Base-by-base conservation (phyloP, 257 asterid species). In the Plectranthus barbatus region DNA sequence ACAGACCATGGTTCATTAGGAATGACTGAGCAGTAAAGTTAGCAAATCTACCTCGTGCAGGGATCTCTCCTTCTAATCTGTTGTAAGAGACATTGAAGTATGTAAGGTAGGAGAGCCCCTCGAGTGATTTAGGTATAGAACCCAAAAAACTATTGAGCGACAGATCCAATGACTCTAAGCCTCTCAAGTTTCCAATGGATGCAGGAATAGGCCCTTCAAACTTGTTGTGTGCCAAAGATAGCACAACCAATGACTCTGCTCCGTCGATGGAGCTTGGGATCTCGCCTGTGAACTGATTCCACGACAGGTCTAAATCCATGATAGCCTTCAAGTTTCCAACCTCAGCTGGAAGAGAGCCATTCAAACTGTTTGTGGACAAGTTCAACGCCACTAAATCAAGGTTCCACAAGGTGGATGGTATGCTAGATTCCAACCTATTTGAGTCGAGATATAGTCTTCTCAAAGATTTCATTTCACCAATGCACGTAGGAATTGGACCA, bases 401-500 rank as follows among this genome's bases (percentile, higher is more conserved):
- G 36, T 71, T 62, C 86, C 84, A 77, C 8, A 85, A 53, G 51
- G 52, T 77, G 1, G 54, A 39, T 1, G 88, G 88, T n/a, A 86
- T 70, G 0, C 26, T 54, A 6, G 79, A 74, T 5, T 63, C 71
- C 23, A 86, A 66, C 7, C 36, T 71, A 61, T 83, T 86, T 34
- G 82, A 75, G 39, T 81, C 77, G 37, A 83, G 62, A 55, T 54
- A 74, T 48, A 85, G 24, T 59, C 68, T 15, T 67, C 84, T 72
- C 67, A 86, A 21, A 34, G 79, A 66, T n/a, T 73, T 71, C 20
- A 83, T 37, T n/a, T 71, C 77, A 31, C 88, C 90, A 26, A 86
- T 63, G 74, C 90, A 86, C n/a, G 64, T 67, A 20, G 91, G 91
- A 47, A 86, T 79, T 0, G 79, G 26, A 9, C 95, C 95, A n/a